Base-by-base conservation (phyloP, 208 protist genomes). In the Trypanosoma grayi region DNA sequence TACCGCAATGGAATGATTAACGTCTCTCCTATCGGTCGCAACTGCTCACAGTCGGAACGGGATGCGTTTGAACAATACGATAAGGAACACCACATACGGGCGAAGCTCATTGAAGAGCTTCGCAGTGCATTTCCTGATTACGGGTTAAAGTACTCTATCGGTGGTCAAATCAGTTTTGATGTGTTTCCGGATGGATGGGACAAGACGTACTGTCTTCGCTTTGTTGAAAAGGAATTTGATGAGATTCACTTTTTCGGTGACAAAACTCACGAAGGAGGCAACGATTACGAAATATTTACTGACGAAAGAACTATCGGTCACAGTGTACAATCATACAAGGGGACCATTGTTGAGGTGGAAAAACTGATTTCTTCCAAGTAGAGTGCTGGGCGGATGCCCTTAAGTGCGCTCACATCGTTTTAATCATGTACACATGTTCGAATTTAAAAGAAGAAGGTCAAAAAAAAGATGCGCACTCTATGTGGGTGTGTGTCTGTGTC, bases 181-280 rank as follows among this genome's bases (percentile, higher is more conserved):
- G 97, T 99, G 8, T 99, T 99, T 77, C 99, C 99, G 25, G 77
- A 67, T 43, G 98, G 98, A 14, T 99, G 99, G 99, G 98, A 99
- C 74, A 99, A 99, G 82, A 99, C 97, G 2, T 99, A 99, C 78
- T 99, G 97, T 81, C 80, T 99, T 7, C 79, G 88, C 57, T 97
- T 98, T 76, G 61, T 99, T 27, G 75, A 94, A 57, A 87, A 98
- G 36, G 89, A 97, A 11, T 99, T 97, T 73, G 74, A 94, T n/a
- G 79, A 87, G 22, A 98, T 99, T 70, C 96, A 99, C 75, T 99
- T 99, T 79, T 99, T 99, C 75, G 99, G 99, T 37, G 99, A 99
- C 76, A 99, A 99, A 85, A 99, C 98, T 5, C 68, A 60, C 33
- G 50, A 90, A 60, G 99, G 99, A 55, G 99, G 98, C 25, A 99